Conservation (phyloP, 2,329 filamentous ascomycete genomes). For the Aspergillus sp. region DNA sequence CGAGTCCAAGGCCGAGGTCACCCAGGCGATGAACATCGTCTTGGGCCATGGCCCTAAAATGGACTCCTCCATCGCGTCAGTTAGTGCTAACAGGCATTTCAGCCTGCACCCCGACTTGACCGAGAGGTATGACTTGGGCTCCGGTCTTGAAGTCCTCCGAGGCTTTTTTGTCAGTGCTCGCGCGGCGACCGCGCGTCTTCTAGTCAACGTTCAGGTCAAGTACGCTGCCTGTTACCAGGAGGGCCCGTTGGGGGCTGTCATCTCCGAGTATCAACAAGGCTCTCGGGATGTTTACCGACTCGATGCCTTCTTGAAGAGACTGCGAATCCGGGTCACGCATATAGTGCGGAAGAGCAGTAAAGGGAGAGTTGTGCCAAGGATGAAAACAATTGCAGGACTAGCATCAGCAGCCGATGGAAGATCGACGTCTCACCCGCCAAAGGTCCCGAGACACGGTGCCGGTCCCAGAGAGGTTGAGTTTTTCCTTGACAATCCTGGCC, state of each 20-base stretch:
- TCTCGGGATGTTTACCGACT: conserved; percentile 15
- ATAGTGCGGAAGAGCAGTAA: conserved; percentile 27
- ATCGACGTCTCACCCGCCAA: conserved; percentile 26
- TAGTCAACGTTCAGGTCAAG: conserved; percentile 56
- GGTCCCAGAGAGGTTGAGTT: conserved; percentile 48
- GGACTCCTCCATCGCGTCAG: conserved; percentile 31
- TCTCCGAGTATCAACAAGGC: conserved; percentile 21
- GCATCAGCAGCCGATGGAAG: conserved; percentile 33
- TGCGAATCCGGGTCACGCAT: conserved; percentile 36
- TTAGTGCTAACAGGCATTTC: conserved; percentile 48
- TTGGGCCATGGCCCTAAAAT: conserved; percentile 41
- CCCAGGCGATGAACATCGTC: conserved; percentile 52
- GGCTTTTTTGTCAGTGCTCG: conserved; percentile 56
- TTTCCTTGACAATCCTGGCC: conserved; percentile 32
- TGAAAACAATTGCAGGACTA: conserved; percentile 40
- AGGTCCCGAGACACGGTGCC: conserved; percentile 31
- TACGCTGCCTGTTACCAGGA: conserved; percentile 49
- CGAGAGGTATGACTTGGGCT: conserved; percentile 35
- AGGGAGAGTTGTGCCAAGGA: conserved; percentile 22
- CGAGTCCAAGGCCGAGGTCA: conserved; percentile 39
- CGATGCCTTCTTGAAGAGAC: conserved; percentile 28
- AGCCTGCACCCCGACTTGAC: conserved; percentile 24
- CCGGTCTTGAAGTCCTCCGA: conserved; percentile 47
- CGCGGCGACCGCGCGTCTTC: conserved; percentile 46
- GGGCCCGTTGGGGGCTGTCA: conserved; percentile 31